phyloP scores from a whole-genome alignment of 345 rosid species.

The Populus nigra region DNA sequence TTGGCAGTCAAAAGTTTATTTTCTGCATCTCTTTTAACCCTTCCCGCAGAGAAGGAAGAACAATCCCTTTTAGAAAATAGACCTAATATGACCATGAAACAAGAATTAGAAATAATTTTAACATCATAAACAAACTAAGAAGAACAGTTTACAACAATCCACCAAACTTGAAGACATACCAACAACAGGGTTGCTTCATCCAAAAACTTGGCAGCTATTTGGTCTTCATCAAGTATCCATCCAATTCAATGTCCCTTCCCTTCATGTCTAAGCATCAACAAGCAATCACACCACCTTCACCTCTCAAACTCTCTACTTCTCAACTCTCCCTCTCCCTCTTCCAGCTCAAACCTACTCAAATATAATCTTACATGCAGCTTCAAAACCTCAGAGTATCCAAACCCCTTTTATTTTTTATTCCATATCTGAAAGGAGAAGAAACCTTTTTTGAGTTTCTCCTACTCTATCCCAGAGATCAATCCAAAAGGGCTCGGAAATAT shows the following conservation, averaged over 20 bases:
- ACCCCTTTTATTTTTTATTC: not conserved
- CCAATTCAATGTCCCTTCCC: constrained; percentile 31
- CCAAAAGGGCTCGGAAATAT: constrained; percentile 25
- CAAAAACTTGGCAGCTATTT: constrained; percentile 41
- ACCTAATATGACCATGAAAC: not conserved
- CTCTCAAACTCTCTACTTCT: not conserved
- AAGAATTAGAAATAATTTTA: not conserved
- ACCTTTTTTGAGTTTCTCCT: not conserved
- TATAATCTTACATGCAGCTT: constrained; percentile 6
- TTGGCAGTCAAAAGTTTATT: not conserved
- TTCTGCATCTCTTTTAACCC: too few species aligned
- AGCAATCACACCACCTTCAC: constrained; percentile 8
- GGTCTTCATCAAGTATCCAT: constrained; percentile 48
- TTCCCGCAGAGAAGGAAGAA: too few species aligned
- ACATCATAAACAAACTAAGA: not conserved
- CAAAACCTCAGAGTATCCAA: not conserved
- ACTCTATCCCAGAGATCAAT: not conserved
- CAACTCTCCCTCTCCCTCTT: not conserved
- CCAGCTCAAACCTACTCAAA: constrained; percentile 2
- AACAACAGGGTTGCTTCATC: constrained; percentile 38
- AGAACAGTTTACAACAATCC: constrained; percentile 5
- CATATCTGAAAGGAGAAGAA: not conserved
- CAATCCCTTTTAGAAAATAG: too few species aligned
- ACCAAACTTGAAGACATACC: constrained; percentile 48
- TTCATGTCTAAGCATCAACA: constrained; percentile 52